Evolutionary conservation across 176 grass and related monocot species (phyloP).

Genomic region (Puya raimondii): DNA sequence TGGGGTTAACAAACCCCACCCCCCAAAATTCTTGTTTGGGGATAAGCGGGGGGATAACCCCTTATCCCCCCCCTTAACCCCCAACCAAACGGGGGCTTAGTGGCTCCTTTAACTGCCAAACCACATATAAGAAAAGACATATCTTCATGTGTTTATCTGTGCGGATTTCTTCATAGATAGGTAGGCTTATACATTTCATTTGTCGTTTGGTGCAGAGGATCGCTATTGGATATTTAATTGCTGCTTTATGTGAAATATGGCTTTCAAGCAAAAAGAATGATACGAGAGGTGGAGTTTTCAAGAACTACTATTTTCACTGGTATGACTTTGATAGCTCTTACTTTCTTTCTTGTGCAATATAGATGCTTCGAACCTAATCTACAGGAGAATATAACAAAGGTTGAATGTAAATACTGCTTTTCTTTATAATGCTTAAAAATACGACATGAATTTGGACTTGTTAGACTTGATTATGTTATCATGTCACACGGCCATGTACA

Average conservation of each 20-base stretch:
- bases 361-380: neutral
- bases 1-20: too few species aligned
- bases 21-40: too few species aligned
- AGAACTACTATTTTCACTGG: constrained; percentile 18
- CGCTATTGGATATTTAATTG: constrained; percentile 24
- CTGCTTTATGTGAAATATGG: constrained; percentile 31
- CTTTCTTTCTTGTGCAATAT: neutral
- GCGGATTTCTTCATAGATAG: neutral
- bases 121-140: too few species aligned
- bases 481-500: too few species aligned
- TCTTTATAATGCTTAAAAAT: too few species aligned
- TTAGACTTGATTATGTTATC: too few species aligned
- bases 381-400: neutral
- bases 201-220: constrained; percentile 7
- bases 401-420: neutral
- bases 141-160: neutral
- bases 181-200: neutral
- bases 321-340: constrained; percentile 3
- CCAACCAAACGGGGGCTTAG: too few species aligned
- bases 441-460: too few species aligned
- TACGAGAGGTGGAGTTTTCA: neutral
- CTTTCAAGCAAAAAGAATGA: constrained; percentile 5
- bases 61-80: too few species aligned
- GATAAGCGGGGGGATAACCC: too few species aligned
- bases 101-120: too few species aligned